Conservation (phyloP, 495 filamentous ascomycete genomes). For the Massariosphaeria phaeospora region DNA sequence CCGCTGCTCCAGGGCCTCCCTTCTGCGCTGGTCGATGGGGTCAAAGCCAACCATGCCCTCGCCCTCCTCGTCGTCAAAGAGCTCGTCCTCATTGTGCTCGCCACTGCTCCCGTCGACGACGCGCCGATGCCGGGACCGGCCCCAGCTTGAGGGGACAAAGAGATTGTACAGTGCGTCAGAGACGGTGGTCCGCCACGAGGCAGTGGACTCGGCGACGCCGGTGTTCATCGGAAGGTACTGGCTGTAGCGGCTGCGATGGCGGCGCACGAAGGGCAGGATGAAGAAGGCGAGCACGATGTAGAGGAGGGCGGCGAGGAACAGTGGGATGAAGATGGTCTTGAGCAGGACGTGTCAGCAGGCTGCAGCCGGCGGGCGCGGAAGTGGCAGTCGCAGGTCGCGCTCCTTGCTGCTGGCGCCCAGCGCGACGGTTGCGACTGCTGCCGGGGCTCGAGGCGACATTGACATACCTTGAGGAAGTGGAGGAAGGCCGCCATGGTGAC, state of each 20-base stretch:
- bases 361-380: not conserved
- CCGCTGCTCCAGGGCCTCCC: constrained; percentile 49
- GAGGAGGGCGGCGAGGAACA: constrained; percentile 67
- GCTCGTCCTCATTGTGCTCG: constrained; percentile 57
- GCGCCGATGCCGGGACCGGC: constrained; percentile 44
- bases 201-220: constrained; percentile 58
- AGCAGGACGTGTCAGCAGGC: not conserved
- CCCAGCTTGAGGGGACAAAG: constrained; percentile 26
- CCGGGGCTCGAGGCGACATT: not conserved
- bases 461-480: constrained; percentile 35
- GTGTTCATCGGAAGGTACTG: constrained; percentile 40
- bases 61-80: constrained; percentile 65
- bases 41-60: constrained; percentile 60
- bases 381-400: not conserved
- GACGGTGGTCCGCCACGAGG: constrained; percentile 58
- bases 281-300: constrained; percentile 68
- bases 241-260: constrained; percentile 67
- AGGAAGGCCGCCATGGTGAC: constrained; percentile 29
- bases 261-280: constrained; percentile 68
- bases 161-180: constrained; percentile 37
- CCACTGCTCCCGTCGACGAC: constrained; percentile 38
- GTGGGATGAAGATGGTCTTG: constrained; percentile 74
- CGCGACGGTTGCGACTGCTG: not conserved
- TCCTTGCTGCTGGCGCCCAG: not conserved
- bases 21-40: constrained; percentile 44